These are phyloP conservation scores for Cladorrhinum sp. DNA, from an alignment of 2,329 filamentous ascomycete genomes.

Conservation along the genomic window DNA sequence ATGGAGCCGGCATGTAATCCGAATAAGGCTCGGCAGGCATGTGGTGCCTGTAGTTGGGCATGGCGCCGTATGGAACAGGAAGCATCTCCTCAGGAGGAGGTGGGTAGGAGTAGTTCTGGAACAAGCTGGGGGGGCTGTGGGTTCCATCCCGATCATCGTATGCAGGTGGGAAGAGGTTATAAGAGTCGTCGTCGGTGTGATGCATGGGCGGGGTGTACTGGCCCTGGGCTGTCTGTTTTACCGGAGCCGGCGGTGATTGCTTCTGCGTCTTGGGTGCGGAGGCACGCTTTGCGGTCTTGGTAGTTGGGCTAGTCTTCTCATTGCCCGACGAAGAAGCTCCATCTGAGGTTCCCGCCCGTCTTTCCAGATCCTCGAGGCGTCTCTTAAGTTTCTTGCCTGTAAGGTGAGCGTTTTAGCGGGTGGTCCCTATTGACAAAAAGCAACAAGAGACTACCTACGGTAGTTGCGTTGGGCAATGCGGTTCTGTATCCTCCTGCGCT, in stretches of 20 bases:
- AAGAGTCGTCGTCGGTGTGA: constrained; percentile 54
- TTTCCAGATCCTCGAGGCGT: constrained; percentile 80
- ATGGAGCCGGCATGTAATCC: constrained; percentile 48
- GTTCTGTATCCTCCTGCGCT: constrained; percentile 92
- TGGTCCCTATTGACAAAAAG: constrained; percentile 7
- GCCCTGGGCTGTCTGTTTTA: constrained; percentile 42
- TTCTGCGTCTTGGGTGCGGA: constrained; percentile 35
- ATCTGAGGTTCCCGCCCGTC: constrained; percentile 58
- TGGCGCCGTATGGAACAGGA: constrained; percentile 56
- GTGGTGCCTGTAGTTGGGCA: constrained; percentile 49
- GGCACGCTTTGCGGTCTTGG: constrained; percentile 46
- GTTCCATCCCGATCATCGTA: constrained; percentile 68
- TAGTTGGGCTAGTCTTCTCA: constrained; percentile 36
- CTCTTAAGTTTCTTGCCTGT: constrained; percentile 90
- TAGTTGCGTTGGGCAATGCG: constrained; percentile 97
- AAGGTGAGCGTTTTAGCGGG: constrained; percentile 20
- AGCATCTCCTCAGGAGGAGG: constrained; percentile 60
- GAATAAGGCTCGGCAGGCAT: constrained; percentile 49
- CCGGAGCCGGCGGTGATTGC: constrained; percentile 33
- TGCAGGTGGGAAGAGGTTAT: constrained; percentile 54
- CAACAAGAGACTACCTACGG: constrained; percentile 53
- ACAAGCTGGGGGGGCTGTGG: constrained; percentile 60
- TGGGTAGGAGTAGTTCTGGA: constrained; percentile 65
- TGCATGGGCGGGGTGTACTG: constrained; percentile 63
- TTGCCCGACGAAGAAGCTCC: constrained; percentile 29